phyloP scores from a whole-genome alignment of 139 green algal genomes.

The Micromonas commoda region DNA sequence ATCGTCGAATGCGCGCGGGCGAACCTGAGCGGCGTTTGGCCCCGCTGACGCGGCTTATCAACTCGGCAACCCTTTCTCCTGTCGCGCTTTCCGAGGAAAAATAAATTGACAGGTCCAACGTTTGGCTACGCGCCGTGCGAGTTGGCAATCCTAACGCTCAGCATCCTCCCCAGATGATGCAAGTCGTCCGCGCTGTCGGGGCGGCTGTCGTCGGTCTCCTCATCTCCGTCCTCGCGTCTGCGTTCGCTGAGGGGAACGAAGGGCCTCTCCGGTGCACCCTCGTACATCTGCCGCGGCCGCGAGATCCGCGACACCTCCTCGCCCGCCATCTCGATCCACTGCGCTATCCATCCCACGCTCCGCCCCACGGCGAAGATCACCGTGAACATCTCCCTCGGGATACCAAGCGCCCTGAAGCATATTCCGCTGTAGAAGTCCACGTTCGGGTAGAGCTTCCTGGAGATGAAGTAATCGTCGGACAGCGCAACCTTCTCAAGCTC shows the following conservation, averaged over 20 bases:
- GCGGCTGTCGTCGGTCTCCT: neutral
- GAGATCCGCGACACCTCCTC: constrained; percentile 46
- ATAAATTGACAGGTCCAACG: too few relatives aligned
- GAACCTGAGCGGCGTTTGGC: too few relatives aligned
- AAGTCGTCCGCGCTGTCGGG: neutral
- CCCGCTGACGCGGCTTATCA: too few relatives aligned
- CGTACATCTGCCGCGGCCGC: constrained; percentile 52
- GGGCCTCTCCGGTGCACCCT: constrained; percentile 34
- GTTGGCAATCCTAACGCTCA: too few relatives aligned
- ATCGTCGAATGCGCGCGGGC: too few relatives aligned
- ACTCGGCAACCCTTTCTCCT: too few relatives aligned
- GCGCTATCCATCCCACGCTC: constrained; percentile 60
- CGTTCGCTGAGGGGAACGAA: constrained; percentile 41
- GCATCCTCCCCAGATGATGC: too few relatives aligned
- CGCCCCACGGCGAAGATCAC: constrained; percentile 65
- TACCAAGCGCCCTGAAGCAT: constrained; percentile 57
- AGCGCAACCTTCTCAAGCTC: constrained; percentile 58
- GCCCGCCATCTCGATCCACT: constrained; percentile 66
- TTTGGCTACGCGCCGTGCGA: too few relatives aligned
- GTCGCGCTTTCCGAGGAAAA: too few relatives aligned
- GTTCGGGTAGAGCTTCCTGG: constrained; percentile 62
- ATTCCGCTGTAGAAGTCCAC: constrained; percentile 75
- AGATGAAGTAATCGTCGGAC: constrained; percentile 62
- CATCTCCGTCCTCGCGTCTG: neutral
- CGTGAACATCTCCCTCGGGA: constrained; percentile 62